Evolutionary conservation across 768 basidiomycete genomes (phyloP), one percentile per base, ranked within the genome.

Genomic region (Lenzites betulinus): DNA sequence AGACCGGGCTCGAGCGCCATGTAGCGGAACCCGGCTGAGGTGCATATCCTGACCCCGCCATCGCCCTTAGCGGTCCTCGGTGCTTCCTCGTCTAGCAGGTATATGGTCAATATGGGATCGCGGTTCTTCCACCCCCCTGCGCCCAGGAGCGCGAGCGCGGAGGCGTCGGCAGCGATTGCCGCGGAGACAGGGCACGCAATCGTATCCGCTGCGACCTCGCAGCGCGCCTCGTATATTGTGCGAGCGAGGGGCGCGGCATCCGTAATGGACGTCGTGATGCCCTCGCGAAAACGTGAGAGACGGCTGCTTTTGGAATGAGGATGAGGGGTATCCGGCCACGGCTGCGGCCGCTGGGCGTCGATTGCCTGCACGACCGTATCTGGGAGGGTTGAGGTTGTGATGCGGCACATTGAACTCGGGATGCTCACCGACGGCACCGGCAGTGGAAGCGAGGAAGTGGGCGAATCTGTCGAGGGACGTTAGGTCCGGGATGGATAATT

Each of bases 51-150:
- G n/a, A n/a, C n/a, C n/a, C n/a, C n/a, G n/a, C n/a, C 23, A 9
- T 56, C 28, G 7, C 28, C 13, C 20, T 48, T 49, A 11, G 22
- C 39, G 13, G 16, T 7, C 3, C 51, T 42, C 41, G 54, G 41
- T 41, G 63, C 59, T 28, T 53, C 59, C 7, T 64, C 64, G 47
- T 63, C 69, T 41, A 69, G 64, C 30, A 66, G 39, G 64, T 67
- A 73, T 49, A 66, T 68, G 39, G 51, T 26, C 15, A 75, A 60
- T 35, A 63, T 61, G 0, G 76, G 77, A 3, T 69, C 67, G 13
- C 74, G 69, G 55, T 72, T 62, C 67, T 78, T 78, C 56, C 64
- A 78, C 11, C 76, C 77, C 3, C 72, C 70, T 30, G 63, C 63
- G 7, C 58, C 49, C 3, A 62, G 30, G n/a, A 74, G 12, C 1